These are phyloP conservation scores for Lagenaria siceraria DNA, from an alignment of 306 rosid genomes.

Conservation along the genomic window DNA sequence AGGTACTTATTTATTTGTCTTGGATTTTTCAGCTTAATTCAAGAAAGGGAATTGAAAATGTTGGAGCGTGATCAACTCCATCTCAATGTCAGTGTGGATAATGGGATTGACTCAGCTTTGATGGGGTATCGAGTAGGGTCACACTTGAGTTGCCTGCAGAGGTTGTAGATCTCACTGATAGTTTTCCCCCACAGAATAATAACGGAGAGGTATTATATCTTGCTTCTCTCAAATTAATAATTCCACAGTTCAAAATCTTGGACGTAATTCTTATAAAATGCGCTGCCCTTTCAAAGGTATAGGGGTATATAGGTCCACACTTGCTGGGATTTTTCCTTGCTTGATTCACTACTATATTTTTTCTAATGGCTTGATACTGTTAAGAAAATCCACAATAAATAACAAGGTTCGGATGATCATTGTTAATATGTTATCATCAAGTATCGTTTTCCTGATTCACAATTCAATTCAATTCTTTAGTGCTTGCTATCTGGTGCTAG, in stretches of 20 bases:
- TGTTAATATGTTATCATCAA: not conserved
- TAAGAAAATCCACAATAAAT: not conserved
- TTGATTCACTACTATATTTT: not conserved
- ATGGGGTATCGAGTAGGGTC: constrained; percentile 71
- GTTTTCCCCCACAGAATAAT: constrained; percentile 42
- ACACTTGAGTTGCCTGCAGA: constrained; percentile 64
- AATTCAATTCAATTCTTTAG: not conserved
- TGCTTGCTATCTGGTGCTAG: not conserved
- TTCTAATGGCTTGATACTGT: not conserved
- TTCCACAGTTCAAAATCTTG: not conserved
- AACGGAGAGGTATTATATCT: not conserved
- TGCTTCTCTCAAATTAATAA: not conserved
- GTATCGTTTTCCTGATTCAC: not conserved
- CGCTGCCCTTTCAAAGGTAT: not conserved
- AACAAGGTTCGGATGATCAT: not conserved
- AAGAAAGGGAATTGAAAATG: not conserved
- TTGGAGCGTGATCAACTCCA: not conserved
- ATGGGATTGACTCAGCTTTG: constrained; percentile 42
- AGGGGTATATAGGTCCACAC: not conserved
- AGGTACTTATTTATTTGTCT: constrained; percentile 36
- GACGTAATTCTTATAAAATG: not conserved
- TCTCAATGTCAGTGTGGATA: constrained; percentile 61
- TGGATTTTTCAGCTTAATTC: not conserved
- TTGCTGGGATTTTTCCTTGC: not conserved
- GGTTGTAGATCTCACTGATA: constrained; percentile 59